Conservation (phyloP, 2,329 filamentous ascomycete species). For the Ampelomyces quisqualis region DNA sequence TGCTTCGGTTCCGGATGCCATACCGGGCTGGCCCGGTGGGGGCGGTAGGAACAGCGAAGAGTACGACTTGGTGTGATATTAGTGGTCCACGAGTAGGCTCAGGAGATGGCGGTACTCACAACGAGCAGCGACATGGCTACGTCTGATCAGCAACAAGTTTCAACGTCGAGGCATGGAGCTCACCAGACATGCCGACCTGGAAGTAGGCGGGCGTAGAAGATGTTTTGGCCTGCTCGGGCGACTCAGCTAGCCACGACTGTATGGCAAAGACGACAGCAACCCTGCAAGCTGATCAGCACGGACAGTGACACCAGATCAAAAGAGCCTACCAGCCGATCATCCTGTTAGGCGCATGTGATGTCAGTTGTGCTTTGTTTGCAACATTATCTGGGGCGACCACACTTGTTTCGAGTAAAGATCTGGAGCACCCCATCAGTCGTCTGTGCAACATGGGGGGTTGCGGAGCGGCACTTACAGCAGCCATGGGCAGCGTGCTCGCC, state of each 20-base stretch:
- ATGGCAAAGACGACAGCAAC: conserved; percentile 71
- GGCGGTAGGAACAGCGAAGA: conserved; percentile 66
- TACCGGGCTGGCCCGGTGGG: conserved; percentile 36
- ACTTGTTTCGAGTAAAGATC: conserved; percentile 92
- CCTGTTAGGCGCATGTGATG: conserved; percentile 43
- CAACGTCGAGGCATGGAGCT: conserved; percentile 37
- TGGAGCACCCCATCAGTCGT: conserved; percentile 40
- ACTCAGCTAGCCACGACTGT: conserved; percentile 77
- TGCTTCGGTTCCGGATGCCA: conserved; percentile 50
- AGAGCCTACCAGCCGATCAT: conserved; percentile 62
- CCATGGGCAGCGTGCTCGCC: conserved; percentile 87
- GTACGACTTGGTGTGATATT: conserved; percentile 49
- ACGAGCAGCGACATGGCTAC: conserved; percentile 50
- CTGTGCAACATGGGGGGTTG: conserved; percentile 22
- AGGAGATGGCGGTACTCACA: conserved; percentile 35
- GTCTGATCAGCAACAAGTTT: conserved; percentile 10
- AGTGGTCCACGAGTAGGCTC: conserved; percentile 6
- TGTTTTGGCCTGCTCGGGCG: conserved; percentile 64
- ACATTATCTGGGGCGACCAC: conserved; percentile 31
- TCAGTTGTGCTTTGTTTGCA: conserved; percentile 18
- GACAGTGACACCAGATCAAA: conserved; percentile 8
- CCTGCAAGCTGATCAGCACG: conserved; percentile 49
- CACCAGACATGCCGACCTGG: conserved; percentile 76
- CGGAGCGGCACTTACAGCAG: conserved; percentile 60
- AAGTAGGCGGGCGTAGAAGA: conserved; percentile 70